These are phyloP conservation scores for Arachnopeziza araneosa DNA, from an alignment of 2,329 filamentous ascomycete species.

Conservation along the genomic window DNA sequence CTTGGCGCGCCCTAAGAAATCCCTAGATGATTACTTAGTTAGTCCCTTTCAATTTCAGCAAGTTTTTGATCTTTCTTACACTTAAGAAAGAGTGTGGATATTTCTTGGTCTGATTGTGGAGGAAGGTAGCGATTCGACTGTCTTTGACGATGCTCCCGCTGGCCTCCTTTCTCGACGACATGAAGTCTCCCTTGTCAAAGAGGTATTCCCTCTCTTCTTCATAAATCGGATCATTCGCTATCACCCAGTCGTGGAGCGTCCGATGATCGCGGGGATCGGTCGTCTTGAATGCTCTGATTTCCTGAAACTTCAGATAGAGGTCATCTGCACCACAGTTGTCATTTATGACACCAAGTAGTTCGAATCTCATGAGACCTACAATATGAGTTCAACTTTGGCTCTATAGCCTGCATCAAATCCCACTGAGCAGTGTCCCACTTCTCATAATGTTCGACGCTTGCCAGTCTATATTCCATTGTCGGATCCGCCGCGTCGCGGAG, in stretches of 20 bases:
- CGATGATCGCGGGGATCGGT: conserved; percentile 3
- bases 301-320: conserved; percentile 7
- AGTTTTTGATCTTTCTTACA: not conserved
- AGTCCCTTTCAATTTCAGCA: not conserved
- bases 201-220: conserved; percentile 11
- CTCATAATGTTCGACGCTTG: conserved; percentile 1
- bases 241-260: conserved; percentile 10
- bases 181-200: conserved; percentile 11
- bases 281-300: conserved; percentile 3
- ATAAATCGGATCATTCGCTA: conserved; percentile 4
- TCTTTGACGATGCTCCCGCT: not conserved
- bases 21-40: not conserved
- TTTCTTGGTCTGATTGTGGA: not conserved
- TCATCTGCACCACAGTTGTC: conserved; percentile 3
- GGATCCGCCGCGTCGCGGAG: not conserved
- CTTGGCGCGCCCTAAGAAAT: not conserved
- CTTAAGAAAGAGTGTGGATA: not conserved
- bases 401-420: conserved; percentile 7
- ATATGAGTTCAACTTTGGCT: conserved; percentile 9
- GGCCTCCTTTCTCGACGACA: not conserved
- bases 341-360: not conserved
- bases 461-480: conserved; percentile 2
- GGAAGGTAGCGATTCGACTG: not conserved
- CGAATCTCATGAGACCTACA: conserved; percentile 4
- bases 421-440: conserved; percentile 4